Conservation (phyloP, 2,329 filamentous ascomycete genomes). For the Penicillium sclerotiorum region DNA sequence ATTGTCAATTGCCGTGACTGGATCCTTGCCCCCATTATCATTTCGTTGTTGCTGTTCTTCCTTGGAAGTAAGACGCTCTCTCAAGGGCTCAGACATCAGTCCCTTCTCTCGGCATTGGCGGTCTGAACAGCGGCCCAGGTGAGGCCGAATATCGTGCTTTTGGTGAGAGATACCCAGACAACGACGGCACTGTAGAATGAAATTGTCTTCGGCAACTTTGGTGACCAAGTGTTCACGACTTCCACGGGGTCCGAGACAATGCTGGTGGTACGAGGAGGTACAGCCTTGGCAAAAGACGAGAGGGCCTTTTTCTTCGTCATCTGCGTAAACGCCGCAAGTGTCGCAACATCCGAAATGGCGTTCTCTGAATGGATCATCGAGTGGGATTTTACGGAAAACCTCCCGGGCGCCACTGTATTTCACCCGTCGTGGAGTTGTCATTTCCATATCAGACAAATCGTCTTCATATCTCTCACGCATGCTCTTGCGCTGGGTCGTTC, state of each 20-base stretch:
- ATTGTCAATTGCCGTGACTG: slow-evolving; percentile 65
- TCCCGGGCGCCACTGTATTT: slow-evolving; percentile 68
- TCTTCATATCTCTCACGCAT: slow-evolving; percentile 49
- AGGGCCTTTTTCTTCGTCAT: slow-evolving; percentile 63
- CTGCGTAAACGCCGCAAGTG: slow-evolving; percentile 63
- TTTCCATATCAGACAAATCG: slow-evolving; percentile 39
- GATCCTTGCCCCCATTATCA: slow-evolving; percentile 78
- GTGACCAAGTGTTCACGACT: slow-evolving; percentile 84
- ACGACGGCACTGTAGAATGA: slow-evolving; percentile 85
- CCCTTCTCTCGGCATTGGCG: slow-evolving; percentile 74
- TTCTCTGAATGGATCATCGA: slow-evolving; percentile 67
- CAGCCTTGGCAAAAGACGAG: slow-evolving; percentile 92
- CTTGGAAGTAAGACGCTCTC: slow-evolving; percentile 69
- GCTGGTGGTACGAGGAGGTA: slow-evolving; percentile 77
- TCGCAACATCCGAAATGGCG: slow-evolving; percentile 74
- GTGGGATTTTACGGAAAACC: slow-evolving; percentile 65
- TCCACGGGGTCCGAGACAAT: slow-evolving; percentile 74
- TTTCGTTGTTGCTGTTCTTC: slow-evolving; percentile 83
- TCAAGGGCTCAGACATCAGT: slow-evolving; percentile 72
- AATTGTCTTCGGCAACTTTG: slow-evolving; percentile 74
- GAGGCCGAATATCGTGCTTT: slow-evolving; percentile 71
- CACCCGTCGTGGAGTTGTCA: slow-evolving; percentile 49
- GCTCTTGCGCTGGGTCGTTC: slow-evolving; percentile 34
- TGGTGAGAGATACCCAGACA: slow-evolving; percentile 71
- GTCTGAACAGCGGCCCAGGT: slow-evolving; percentile 69